These are phyloP conservation scores for California macrophylla DNA, from an alignment of 441 rosid species.

Conservation along the genomic window DNA sequence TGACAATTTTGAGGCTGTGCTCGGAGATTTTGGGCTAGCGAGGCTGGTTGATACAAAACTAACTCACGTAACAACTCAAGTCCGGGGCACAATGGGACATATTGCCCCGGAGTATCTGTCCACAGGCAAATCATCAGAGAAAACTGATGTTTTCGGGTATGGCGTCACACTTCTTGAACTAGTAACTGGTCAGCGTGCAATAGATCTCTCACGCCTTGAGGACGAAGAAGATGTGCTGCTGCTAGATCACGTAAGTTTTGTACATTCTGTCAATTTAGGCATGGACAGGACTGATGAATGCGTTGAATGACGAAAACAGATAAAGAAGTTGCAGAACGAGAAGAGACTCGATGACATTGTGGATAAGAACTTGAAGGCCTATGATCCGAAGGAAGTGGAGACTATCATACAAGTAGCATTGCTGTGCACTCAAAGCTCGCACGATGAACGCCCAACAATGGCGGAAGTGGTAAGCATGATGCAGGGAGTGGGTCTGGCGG, in stretches of 20 bases:
- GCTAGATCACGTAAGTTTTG: conserved; percentile 41
- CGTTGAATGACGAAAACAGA: conserved; percentile 30
- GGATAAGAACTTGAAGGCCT: conserved; percentile 46
- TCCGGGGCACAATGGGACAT: conserved; percentile 56
- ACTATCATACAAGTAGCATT: conserved; percentile 64
- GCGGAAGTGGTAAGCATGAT: conserved; percentile 69
- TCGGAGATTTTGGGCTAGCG: conserved; percentile 48
- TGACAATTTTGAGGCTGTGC: conserved; percentile 43
- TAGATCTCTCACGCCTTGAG: conserved; percentile 48
- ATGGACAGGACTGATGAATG: not conserved
- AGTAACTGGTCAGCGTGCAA: conserved; percentile 46
- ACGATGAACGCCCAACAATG: conserved; percentile 72
- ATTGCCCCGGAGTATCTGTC: conserved; percentile 54
- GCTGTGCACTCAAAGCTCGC: conserved; percentile 67
- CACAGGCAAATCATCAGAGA: conserved; percentile 50
- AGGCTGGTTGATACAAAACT: conserved; percentile 33
- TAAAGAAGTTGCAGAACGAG: conserved; percentile 59
- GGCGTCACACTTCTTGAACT: conserved; percentile 52
- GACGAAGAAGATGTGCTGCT: conserved; percentile 56
- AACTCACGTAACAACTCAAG: conserved; percentile 49
- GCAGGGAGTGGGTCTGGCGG: conserved; percentile 55
- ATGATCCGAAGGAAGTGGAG: conserved; percentile 57
- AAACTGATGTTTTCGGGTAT: conserved; percentile 50
- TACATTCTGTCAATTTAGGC: not conserved
- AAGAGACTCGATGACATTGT: conserved; percentile 67